Conservation (phyloP, 371 early-diverging fungal genomes). For the Mucor irregularis region DNA sequence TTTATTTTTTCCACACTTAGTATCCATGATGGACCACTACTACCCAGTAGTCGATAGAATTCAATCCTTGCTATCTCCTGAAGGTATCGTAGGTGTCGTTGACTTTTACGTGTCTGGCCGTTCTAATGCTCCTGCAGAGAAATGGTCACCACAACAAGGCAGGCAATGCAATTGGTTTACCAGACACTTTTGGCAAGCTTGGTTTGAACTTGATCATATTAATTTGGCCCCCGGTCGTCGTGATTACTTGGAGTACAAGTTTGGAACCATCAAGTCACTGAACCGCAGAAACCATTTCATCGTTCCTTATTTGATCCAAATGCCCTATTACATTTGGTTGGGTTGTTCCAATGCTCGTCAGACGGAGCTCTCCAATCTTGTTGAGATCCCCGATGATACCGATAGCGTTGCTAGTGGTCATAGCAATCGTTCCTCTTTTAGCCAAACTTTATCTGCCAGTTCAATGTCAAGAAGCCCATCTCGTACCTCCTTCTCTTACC, state of each 20-base stretch:
- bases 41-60: slow-evolving; percentile 75
- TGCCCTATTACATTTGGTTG: slow-evolving; percentile 87
- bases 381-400: slow-evolving; percentile 28
- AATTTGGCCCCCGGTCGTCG: slow-evolving; percentile 77
- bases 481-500: slow-evolving; percentile 18
- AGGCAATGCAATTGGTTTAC: slow-evolving; percentile 77
- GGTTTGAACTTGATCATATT: slow-evolving; percentile 83
- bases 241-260: slow-evolving; percentile 83
- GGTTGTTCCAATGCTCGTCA: slow-evolving; percentile 54
- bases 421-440: slow-evolving; percentile 31
- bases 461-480: background rate
- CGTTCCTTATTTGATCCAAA: slow-evolving; percentile 70
- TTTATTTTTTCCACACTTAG: slow-evolving; percentile 13
- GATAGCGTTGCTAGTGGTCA: slow-evolving; percentile 42
- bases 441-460: background rate
- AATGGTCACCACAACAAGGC: slow-evolving; percentile 52
- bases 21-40: slow-evolving; percentile 83
- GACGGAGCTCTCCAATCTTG: slow-evolving; percentile 27
- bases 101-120: slow-evolving; percentile 79
- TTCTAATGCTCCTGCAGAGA: slow-evolving; percentile 56
- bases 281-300: slow-evolving; percentile 78
- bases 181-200: slow-evolving; percentile 79
- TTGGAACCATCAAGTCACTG: slow-evolving; percentile 74
- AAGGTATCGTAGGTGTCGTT: slow-evolving; percentile 76
- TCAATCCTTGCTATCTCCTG: slow-evolving; percentile 58